Conservation (phyloP, 106 monocot species). For the Ottelia alismoides region DNA sequence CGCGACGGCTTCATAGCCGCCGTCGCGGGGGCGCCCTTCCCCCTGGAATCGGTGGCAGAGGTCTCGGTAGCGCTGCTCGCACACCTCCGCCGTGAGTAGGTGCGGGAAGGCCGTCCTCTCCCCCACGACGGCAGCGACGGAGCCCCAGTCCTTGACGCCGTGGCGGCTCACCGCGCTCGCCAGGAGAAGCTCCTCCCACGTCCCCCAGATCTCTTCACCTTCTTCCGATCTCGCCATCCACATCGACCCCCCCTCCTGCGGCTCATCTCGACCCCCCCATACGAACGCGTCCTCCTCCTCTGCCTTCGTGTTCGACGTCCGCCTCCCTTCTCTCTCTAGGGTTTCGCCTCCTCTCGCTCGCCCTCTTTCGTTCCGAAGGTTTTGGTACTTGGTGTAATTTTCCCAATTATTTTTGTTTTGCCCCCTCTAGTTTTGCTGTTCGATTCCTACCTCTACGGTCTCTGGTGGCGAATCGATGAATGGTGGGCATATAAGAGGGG, state of each 20-base stretch:
- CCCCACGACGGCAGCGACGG: slow-evolving; percentile 36
- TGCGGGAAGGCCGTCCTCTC: slow-evolving; percentile 1
- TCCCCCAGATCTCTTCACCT: slow-evolving; percentile 68
- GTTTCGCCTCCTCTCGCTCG: too few species aligned
- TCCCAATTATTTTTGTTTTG: too few species aligned
- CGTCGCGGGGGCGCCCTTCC: slow-evolving; percentile 1
- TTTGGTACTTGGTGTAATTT: too few species aligned
- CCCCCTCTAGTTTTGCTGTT: too few species aligned
- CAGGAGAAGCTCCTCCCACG: slow-evolving; percentile 86
- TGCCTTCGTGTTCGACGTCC: too few species aligned
- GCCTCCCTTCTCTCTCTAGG: too few species aligned
- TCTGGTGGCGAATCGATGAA: too few species aligned
- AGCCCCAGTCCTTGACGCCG: slow-evolving; percentile 63
- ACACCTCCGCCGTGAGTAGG: slow-evolving; percentile 33
- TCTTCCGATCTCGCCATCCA: slow-evolving; percentile 47
- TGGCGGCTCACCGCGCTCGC: slow-evolving; percentile 69
- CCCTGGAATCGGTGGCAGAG: slow-evolving; percentile 56
- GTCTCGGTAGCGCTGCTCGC: slow-evolving; percentile 30
- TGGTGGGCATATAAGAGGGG: too few species aligned
- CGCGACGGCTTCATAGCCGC: neutral
- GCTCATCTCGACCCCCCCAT: too few species aligned
- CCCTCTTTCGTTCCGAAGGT: too few species aligned
- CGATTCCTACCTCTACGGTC: too few species aligned
- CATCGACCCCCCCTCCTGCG: neutral
- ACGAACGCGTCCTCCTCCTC: too few species aligned